Base-by-base conservation (phyloP, 257 asterid species). In the Forsythia viridissima region DNA sequence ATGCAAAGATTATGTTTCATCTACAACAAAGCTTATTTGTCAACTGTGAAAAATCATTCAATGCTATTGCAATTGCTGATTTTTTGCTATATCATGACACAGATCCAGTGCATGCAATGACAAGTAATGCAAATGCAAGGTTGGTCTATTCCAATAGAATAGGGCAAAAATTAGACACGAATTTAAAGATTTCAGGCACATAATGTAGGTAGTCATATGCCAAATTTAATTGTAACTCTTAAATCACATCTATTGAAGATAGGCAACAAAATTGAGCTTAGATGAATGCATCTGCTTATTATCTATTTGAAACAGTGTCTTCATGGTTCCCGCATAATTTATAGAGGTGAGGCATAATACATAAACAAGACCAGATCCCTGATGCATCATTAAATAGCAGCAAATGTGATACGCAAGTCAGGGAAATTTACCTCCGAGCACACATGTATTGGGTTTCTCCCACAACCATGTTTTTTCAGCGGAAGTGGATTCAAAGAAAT, bases 401-500 rank as follows among this genome's bases (percentile, higher is more conserved):
- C 66, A 74, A 16, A 74, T 61, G 46, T 4, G 65, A 63, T 63
- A 72, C 21, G 42, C 63, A 12, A 44, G 77, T 55, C 51, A 74
- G 80, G 9, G 55, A 55, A 40, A 70, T 77, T 80, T 79, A 94
- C 99, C 98, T 96, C 98, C 16, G 98, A 87, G 82, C 99, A 93
- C 68, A 96, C 97, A 42, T 93, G 99, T 42, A 96, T 84, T 4
- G 97, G 93, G 80, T 93, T 91, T 80, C 99, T 89, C 77, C 90
- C 98, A 74, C 99, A 96, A 73, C 94, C 97, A 55, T 93, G 99
- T 85, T 96, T 96, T 89, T 96, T 96, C 51, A 96, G 80, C 72
- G 99, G 98, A 82, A 96, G 96, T 8, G 99, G 99, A 85, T 96
- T 96, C 75, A 96, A 82, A 15, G 99, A 93, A 81, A 93, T 86